Percentiles rank a stretch among this genome's conserved stretches.
Conservation (phyloP, 129 eudicot species). For the Scalesia atractyloides region DNA sequence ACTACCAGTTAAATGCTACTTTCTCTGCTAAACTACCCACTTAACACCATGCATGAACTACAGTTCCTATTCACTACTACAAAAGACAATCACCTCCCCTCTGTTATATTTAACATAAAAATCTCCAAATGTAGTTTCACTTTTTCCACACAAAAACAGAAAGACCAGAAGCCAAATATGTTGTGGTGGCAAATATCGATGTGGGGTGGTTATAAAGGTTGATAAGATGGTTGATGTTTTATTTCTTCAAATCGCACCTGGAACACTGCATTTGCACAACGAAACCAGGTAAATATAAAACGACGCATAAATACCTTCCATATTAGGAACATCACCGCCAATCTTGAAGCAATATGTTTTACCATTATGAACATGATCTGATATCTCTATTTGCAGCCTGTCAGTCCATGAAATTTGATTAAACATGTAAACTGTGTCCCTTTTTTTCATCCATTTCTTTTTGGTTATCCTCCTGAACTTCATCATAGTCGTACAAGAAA, state of each 20-base stretch:
- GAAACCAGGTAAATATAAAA: neutral
- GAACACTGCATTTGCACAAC: conserved; percentile 2
- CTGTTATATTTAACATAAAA: too few relatives aligned
- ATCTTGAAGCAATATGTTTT: conserved; percentile 18
- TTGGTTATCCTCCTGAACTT: neutral
- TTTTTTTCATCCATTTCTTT: neutral
- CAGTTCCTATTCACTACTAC: too few relatives aligned
- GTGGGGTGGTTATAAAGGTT: neutral
- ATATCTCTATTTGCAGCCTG: conserved; percentile 7
- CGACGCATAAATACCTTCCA: neutral
- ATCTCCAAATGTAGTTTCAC: too few relatives aligned
- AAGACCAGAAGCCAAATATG: too few relatives aligned
- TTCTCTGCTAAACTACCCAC: too few relatives aligned
- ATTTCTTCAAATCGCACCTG: neutral
- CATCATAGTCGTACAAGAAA: conserved; percentile 5
- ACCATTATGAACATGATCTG: conserved; percentile 5
- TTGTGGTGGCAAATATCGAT: neutral
- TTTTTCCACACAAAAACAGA: too few relatives aligned
- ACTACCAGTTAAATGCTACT: too few relatives aligned
- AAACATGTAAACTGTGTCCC: neutral
- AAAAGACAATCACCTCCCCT: too few relatives aligned
- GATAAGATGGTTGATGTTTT: neutral
- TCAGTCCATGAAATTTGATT: conserved; percentile 9
- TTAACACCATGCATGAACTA: too few relatives aligned
- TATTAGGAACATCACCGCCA: conserved; percentile 16